Percentiles rank a stretch among this genome's conserved stretches.
These are phyloP conservation scores for Cyclostephanos invisitatus DNA, from an alignment of 108 stramenopile species.

Conservation along the genomic window DNA sequence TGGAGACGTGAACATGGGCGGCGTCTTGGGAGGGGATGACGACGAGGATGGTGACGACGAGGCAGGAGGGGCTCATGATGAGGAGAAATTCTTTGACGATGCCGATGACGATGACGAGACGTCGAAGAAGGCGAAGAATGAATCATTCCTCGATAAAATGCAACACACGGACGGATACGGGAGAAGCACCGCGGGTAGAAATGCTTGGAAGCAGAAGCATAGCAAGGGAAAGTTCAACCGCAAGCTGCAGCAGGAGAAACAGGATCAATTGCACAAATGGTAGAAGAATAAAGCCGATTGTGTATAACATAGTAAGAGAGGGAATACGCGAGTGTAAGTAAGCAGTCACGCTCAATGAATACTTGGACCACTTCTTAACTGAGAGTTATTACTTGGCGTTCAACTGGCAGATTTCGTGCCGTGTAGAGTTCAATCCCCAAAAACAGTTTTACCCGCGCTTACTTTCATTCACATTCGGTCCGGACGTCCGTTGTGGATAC, in stretches of 20 bases:
- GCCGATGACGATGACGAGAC: constrained; percentile 48
- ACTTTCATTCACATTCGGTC: too few species aligned
- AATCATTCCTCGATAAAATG: constrained; percentile 59
- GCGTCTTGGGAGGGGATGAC: constrained; percentile 53
- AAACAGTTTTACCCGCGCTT: too few species aligned
- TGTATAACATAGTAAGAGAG: background rate
- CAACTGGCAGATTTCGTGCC: too few species aligned
- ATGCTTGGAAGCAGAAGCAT: constrained; percentile 92
- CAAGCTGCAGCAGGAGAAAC: constrained; percentile 29
- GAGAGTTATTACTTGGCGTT: too few species aligned
- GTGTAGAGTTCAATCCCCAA: too few species aligned
- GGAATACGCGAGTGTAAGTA: background rate
- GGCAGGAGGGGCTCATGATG: constrained; percentile 38
- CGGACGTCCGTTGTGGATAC: too few species aligned
- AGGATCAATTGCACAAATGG: constrained; percentile 44
- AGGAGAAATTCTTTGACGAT: constrained; percentile 57
- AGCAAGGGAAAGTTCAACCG: constrained; percentile 88
- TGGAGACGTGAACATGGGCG: constrained; percentile 68
- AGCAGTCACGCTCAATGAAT: too few species aligned
- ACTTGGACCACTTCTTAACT: too few species aligned
- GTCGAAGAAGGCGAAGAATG: constrained; percentile 57
- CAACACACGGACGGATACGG: constrained; percentile 69
- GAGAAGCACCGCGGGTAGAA: constrained; percentile 84
- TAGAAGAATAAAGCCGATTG: constrained; percentile 5
- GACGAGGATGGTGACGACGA: constrained; percentile 35